Evolutionary conservation across 2,329 filamentous ascomycete genomes (phyloP).

Genomic region (Epichloe uncinata): DNA sequence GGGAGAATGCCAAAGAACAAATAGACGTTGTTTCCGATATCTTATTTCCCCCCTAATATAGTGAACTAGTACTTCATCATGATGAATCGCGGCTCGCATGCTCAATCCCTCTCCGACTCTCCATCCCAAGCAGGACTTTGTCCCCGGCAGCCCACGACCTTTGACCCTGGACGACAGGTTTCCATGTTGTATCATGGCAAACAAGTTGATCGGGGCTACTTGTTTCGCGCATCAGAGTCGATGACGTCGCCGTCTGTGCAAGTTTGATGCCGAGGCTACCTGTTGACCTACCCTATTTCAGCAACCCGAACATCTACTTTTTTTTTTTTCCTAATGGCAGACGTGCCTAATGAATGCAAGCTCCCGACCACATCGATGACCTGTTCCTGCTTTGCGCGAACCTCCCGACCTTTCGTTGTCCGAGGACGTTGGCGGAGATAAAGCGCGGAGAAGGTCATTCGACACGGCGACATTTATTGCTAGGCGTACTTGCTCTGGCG

Average conservation of each 20-base stretch:
- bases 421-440: conserved; percentile 32
- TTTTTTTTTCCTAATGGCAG: no score
- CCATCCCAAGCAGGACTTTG: conserved; percentile 24
- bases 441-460: conserved; percentile 30
- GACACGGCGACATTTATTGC: conserved; percentile 21
- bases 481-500: no score
- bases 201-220: conserved; percentile 22
- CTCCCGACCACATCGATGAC: no score
- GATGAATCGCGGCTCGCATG: neutral
- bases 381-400: no score
- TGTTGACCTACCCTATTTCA: neutral
- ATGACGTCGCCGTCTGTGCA: conserved; percentile 22
- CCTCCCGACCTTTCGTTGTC: conserved; percentile 9
- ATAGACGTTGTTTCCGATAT: no score
- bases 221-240: conserved; percentile 20
- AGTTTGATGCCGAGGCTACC: conserved; percentile 20
- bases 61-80: neutral
- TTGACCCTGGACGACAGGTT: conserved; percentile 25
- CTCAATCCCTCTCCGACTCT: conserved; percentile 13
- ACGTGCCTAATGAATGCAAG: no score
- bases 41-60: no score
- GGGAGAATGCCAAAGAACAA: no score
- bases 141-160: conserved; percentile 29
- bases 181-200: conserved; percentile 23
- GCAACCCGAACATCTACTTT: neutral